A percentile compares a stretch with the other conserved stretches of the same genome.
These are phyloP conservation scores for Globisporangium camurandrum DNA, from an alignment of 352 stramenopile species.

Conservation along the genomic window DNA sequence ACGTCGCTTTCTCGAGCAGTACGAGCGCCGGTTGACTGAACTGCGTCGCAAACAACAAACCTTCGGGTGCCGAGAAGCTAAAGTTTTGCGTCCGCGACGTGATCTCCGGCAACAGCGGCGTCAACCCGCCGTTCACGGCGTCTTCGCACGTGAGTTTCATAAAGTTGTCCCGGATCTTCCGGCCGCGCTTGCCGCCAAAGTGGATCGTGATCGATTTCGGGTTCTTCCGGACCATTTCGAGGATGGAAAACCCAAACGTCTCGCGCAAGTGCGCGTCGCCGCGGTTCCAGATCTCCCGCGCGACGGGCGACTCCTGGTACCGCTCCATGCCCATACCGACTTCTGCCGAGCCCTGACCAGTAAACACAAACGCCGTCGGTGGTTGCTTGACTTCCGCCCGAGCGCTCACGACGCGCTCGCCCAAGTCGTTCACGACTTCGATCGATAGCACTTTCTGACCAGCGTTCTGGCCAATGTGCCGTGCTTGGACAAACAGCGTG, in stretches of 20 bases:
- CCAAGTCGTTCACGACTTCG: conserved; percentile 64
- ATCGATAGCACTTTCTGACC: conserved; percentile 65
- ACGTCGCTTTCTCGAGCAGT: conserved; percentile 78
- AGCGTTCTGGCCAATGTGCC: conserved; percentile 53
- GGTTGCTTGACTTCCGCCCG: conserved; percentile 62
- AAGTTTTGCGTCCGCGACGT: conserved; percentile 76
- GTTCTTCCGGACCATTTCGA: too few species aligned
- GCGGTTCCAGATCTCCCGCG: conserved; percentile 56
- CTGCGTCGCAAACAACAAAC: conserved; percentile 82
- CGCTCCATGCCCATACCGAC: conserved; percentile 87
- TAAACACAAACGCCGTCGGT: conserved; percentile 80
- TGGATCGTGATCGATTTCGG: conserved; percentile 78
- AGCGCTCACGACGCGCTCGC: conserved; percentile 68
- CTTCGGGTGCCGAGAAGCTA: conserved; percentile 66
- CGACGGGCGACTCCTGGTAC: conserved; percentile 60
- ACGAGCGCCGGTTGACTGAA: conserved; percentile 83
- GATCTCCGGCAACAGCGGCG: conserved; percentile 75
- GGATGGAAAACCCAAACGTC: too few species aligned
- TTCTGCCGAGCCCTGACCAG: conserved; percentile 74
- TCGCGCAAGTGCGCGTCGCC: too few species aligned
- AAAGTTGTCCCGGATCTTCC: conserved; percentile 79
- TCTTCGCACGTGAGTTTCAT: conserved; percentile 74
- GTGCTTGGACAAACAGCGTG: conserved; percentile 74
- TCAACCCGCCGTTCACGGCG: conserved; percentile 35
- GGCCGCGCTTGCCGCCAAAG: conserved; percentile 78